Evolutionary conservation across 768 basidiomycete species (phyloP).

Genomic region (Candolleomyces efflorescens): DNA sequence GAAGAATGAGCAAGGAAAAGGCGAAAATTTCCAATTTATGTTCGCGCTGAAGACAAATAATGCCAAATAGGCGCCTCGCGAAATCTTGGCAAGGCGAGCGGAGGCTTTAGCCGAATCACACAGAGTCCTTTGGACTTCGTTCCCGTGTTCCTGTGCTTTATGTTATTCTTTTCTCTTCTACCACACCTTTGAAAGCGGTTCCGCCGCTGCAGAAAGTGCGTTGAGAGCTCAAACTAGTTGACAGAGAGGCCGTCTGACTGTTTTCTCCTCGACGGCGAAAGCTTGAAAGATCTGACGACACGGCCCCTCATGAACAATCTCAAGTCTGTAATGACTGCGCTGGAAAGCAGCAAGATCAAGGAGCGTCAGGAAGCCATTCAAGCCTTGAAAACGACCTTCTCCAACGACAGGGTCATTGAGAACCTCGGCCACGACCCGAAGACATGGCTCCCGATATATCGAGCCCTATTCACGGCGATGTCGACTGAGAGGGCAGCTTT

Average conservation of each 20-base stretch:
- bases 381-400: slow-evolving; percentile 47
- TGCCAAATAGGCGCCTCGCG: slow-evolving; percentile 18
- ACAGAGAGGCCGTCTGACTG: too few species aligned
- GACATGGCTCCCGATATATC: too few species aligned
- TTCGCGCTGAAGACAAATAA: slow-evolving; percentile 11
- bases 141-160: background rate
- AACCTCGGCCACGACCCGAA: slow-evolving; percentile 22
- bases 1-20: background rate
- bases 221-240: too few species aligned
- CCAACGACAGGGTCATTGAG: slow-evolving; percentile 42
- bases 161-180: too few species aligned
- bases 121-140: background rate
- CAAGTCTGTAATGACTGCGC: slow-evolving; percentile 36
- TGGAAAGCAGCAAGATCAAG: slow-evolving; percentile 62
- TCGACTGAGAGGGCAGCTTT: slow-evolving; percentile 52
- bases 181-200: too few species aligned
- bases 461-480: background rate
- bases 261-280: too few species aligned
- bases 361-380: slow-evolving; percentile 64
- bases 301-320: background rate
- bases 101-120: background rate
- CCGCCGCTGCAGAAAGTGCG: too few species aligned
- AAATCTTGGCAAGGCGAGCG: slow-evolving; percentile 4
- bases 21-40: background rate
- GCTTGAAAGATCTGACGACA: background rate